Evolutionary conservation across 768 basidiomycete species (phyloP), one percentile per base, ranked within the genome.

Genomic region (Macrolepiota albuminosa): DNA sequence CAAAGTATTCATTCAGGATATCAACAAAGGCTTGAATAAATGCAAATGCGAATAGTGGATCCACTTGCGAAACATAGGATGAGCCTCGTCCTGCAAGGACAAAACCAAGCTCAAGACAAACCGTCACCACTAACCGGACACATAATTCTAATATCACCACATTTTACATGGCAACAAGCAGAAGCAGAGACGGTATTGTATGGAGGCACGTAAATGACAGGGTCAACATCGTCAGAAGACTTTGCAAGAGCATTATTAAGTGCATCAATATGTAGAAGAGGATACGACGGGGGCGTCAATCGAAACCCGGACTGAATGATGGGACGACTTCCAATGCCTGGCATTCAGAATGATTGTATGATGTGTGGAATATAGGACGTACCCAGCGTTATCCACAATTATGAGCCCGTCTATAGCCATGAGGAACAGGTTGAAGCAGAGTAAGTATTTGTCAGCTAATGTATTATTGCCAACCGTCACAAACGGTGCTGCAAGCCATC

Each of bases 271-370:
- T 95, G 93, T 2, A 95, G 75, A 8, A 94, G 78, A 1, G 95
- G 88, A 71, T 93, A 94, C 1, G 88, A 85, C 0, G 88, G 73
- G 11, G 88, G 81, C 47, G 84, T 86, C 18, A 86, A 86, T 57
- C 89, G 86, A 74, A 95, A 97, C 43, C 89, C 90, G 34, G 94
- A 94, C 74, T 94, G 91, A 64, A 95, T 91, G 64, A 97, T 89
- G 29, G 94, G 86, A 49, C 84, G 82, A 57, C 84, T 87, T 71
- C 58, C 50, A 36, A 57, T 58, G 36, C 57, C 59, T 45, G 63
- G 71, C 29, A 70, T 67, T 62, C 59, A 61, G 61, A 50, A 57
- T 36, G 39, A 34, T 43, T 63, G 42, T 67, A 61, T 52, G 46
- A 49, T 34, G 18, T 29, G 37, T 54, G 53, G 31, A 60, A 49